These are phyloP conservation scores for Wickerhamomyces sp. DNA, from an alignment of 1,139 yeast species.

Conservation along the genomic window DNA sequence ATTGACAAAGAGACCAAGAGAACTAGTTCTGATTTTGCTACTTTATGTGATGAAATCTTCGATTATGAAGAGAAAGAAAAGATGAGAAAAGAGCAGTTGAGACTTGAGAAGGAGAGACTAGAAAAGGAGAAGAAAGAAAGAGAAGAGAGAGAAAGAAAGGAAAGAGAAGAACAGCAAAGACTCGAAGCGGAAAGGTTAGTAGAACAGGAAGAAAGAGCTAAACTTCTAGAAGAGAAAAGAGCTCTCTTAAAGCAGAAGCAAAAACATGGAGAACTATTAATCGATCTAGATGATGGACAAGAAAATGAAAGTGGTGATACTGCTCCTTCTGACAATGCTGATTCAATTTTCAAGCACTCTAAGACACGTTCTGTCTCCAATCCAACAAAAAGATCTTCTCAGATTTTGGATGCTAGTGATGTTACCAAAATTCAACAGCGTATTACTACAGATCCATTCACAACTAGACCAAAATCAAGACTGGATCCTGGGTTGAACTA, in stretches of 20 bases:
- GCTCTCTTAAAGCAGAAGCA: slow-evolving; percentile 1
- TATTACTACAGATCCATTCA: slow-evolving; percentile 34
- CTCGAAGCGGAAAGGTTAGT: slow-evolving; percentile 14
- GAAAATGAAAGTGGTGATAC: slow-evolving; percentile 12
- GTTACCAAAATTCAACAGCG: slow-evolving; percentile 29
- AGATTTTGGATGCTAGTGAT: slow-evolving; percentile 20
- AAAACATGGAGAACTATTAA: slow-evolving; percentile 4
- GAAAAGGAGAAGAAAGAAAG: slow-evolving; percentile 38
- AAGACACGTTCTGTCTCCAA: slow-evolving; percentile 34
- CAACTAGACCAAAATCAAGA: slow-evolving; percentile 62
- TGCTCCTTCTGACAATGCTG: slow-evolving; percentile 5
- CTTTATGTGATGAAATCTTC: slow-evolving; percentile 70
- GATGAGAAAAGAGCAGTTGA: slow-evolving; percentile 47
- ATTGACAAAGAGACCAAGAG: slow-evolving; percentile 71
- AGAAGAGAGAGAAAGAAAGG: slow-evolving; percentile 36
- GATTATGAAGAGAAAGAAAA: slow-evolving; percentile 60
- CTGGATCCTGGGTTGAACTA: slow-evolving; percentile 53
- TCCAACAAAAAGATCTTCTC: slow-evolving; percentile 26
- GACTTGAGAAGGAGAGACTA: slow-evolving; percentile 28
- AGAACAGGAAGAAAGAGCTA: slow-evolving; percentile 19
- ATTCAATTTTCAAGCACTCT: slow-evolving; percentile 10
- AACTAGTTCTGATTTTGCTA: slow-evolving; percentile 74
- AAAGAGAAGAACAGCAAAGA: slow-evolving; percentile 36
- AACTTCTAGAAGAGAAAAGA: slow-evolving; percentile 10
- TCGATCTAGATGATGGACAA: slow-evolving; percentile 11